phyloP scores from a whole-genome alignment of 306 rosid genomes.

The Fragaria vesca region DNA sequence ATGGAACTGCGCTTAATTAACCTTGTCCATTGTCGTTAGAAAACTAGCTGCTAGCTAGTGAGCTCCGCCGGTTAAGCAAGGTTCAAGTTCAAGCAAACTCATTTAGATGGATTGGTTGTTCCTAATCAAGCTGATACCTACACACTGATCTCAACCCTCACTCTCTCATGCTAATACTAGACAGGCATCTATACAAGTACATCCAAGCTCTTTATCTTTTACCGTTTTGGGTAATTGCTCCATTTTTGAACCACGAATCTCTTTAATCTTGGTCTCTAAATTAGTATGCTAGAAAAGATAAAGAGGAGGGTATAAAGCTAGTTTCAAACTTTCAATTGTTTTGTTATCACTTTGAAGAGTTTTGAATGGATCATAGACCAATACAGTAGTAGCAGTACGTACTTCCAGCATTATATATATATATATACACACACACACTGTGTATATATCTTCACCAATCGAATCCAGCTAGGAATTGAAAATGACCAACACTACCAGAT shows the following conservation, averaged over 20 bases:
- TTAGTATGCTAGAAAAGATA: slow-evolving; percentile 14
- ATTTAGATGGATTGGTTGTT: too few relatives aligned
- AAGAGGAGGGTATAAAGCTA: slow-evolving; percentile 16
- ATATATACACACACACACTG: background rate
- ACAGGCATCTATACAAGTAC: slow-evolving; percentile 14
- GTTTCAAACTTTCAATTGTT: slow-evolving; percentile 23
- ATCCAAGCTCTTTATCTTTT: slow-evolving; percentile 12
- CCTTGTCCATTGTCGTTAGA: background rate
- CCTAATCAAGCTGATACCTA: too few relatives aligned
- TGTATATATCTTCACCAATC: slow-evolving; percentile 28
- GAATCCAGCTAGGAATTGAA: slow-evolving; percentile 43
- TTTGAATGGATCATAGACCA: slow-evolving; percentile 56
- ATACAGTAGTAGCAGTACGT: slow-evolving; percentile 23
- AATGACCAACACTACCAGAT: slow-evolving; percentile 46
- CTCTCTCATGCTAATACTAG: background rate
- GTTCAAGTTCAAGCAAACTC: too few relatives aligned
- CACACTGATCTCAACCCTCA: background rate
- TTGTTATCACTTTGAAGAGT: slow-evolving; percentile 36
- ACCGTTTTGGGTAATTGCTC: slow-evolving; percentile 20
- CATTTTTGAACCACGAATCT: slow-evolving; percentile 34
- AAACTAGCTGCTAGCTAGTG: background rate
- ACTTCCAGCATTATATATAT: background rate
- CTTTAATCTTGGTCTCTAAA: slow-evolving; percentile 36
- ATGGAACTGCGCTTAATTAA: background rate
- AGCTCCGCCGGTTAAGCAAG: background rate